Evolutionary conservation across 148 eudicot genomes (phyloP).

Genomic region (Agrostemma githago): DNA sequence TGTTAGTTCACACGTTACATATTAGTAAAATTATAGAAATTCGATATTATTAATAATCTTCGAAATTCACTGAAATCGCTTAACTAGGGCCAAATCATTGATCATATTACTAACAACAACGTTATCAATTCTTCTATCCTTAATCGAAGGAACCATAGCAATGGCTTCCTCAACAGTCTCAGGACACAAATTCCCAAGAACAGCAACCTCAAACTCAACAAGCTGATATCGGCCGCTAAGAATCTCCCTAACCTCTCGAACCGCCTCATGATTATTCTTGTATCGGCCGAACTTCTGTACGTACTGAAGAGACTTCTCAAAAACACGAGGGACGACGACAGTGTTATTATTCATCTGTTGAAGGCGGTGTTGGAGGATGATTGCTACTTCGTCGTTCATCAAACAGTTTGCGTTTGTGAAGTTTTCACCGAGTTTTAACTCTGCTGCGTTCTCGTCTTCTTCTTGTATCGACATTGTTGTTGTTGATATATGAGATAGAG

Average conservation of each 20-base stretch:
- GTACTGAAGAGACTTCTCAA: conserved; percentile 86
- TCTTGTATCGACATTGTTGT: conserved; percentile 40
- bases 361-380: conserved; percentile 70
- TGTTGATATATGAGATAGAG: no score
- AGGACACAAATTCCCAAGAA: conserved; percentile 90
- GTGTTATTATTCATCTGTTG: conserved; percentile 77
- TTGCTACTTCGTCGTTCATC: conserved; percentile 85
- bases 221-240: conserved; percentile 64
- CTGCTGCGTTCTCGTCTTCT: conserved; percentile 82
- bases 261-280: conserved; percentile 83
- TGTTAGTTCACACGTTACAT: no score
- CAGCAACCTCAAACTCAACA: conserved; percentile 93
- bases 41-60: no score
- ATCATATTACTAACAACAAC: conserved; percentile 87
- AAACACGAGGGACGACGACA: conserved; percentile 85
- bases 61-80: conserved; percentile 65
- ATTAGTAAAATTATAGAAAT: no score
- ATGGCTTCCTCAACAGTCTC: conserved; percentile 94
- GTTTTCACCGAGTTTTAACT: conserved; percentile 70
- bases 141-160: conserved; percentile 85
- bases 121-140: conserved; percentile 71
- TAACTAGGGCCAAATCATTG: conserved; percentile 69
- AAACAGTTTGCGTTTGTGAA: conserved; percentile 88
- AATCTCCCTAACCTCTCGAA: conserved; percentile 81
- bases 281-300: conserved; percentile 91